Evolutionary conservation across 306 rosid genomes (phyloP).

Genomic region (Gastrolobium villosum): DNA sequence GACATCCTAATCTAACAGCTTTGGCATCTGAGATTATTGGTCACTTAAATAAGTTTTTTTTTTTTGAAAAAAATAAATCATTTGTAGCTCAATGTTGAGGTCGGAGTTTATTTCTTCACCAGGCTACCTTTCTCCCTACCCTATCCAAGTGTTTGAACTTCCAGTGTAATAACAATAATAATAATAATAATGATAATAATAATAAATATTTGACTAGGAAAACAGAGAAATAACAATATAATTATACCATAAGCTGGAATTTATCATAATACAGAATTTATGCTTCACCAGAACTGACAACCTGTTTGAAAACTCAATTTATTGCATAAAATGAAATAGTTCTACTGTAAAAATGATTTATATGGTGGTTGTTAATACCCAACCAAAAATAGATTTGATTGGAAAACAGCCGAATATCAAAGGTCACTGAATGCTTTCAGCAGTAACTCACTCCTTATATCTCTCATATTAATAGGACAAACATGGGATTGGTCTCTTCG

Average conservation of each 20-base stretch:
- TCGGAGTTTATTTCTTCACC: not conserved
- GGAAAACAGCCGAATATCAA: conserved; percentile 3
- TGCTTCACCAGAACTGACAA: not conserved
- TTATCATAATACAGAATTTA: not conserved
- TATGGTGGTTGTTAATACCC: not conserved
- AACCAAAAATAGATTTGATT: not conserved
- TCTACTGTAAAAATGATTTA: not conserved
- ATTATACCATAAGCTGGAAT: not conserved
- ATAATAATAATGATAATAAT: not conserved
- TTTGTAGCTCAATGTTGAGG: not conserved
- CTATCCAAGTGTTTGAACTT: not conserved
- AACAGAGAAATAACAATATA: conserved; percentile 10
- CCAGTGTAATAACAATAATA: not conserved
- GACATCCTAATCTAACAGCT: conserved; percentile 22
- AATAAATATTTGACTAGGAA: not conserved
- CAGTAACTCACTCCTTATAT: not conserved
- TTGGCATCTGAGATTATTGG: not conserved
- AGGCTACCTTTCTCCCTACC: conserved; percentile 3
- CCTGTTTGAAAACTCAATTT: conserved; percentile 25
- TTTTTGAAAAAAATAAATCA: not conserved
- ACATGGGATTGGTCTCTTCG: not conserved
- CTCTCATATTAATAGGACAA: not conserved
- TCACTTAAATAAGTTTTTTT: not conserved
- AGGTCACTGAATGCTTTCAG: conserved; percentile 2
- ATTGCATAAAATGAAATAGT: not conserved